These are phyloP conservation scores for Collybia sordida DNA, from an alignment of 768 basidiomycete species.

Conservation along the genomic window DNA sequence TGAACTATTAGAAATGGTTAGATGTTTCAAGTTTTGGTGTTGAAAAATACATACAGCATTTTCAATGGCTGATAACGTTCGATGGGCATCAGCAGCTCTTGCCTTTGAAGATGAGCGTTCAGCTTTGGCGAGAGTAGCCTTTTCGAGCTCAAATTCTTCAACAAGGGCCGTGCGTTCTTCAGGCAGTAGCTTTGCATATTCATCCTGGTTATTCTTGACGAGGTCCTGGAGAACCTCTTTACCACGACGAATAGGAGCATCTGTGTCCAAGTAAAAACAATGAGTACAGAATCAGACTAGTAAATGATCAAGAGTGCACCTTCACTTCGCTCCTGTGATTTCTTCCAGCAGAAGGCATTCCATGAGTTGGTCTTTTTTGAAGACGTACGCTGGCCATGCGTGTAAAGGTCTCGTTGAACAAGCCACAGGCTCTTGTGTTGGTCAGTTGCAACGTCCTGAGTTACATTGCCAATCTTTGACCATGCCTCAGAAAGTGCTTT, in stretches of 20 bases:
- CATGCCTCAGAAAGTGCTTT: not conserved
- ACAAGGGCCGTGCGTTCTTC: not conserved
- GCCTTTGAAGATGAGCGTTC: not conserved
- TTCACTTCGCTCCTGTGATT: not conserved
- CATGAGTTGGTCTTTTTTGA: conserved; percentile 1
- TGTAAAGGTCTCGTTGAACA: conserved; percentile 6
- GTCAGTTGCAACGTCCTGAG: not conserved
- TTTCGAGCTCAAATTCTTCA: conserved; percentile 1
- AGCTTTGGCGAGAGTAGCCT: not conserved
- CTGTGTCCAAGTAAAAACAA: not conserved
- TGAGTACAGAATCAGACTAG: not conserved
- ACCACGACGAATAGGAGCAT: not conserved
- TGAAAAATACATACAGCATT: not conserved
- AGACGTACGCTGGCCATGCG: not conserved
- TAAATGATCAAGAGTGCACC: not conserved
- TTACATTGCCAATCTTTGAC: not conserved
- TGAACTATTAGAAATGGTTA: not conserved
- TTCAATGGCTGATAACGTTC: not conserved
- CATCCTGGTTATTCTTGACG: not conserved
- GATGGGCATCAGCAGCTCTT: not conserved
- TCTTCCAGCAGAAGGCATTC: not conserved
- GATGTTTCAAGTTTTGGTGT: not conserved
- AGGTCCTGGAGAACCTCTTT: conserved; percentile 1
- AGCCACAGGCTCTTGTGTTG: conserved; percentile 6
- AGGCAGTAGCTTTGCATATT: not conserved